Evolutionary conservation across 129 eudicot genomes (phyloP), one percentile per base, ranked within the genome.

Genomic region (Flaveria trinervia): DNA sequence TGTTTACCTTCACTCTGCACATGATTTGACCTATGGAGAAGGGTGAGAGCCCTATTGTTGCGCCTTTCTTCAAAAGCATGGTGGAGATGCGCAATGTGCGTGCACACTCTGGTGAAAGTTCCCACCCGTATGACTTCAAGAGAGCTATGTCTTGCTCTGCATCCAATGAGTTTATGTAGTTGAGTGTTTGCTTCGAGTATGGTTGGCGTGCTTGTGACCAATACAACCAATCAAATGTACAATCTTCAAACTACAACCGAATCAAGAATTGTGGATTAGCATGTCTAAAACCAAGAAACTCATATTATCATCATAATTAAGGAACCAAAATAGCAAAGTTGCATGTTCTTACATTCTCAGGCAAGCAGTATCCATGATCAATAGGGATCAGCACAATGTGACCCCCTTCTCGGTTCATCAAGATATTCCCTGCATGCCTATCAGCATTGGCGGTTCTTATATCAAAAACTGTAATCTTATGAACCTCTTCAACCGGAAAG

Each of bases 301-400:
- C 11, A 65, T 17, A 49, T 65, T 75, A 6, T 73, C 15, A 46
- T 30, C 26, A 16, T 9, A 16, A 45, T 52, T 17, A 75, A 16
- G 4, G 23, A 78, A 68, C 7, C 7, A 69, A 23, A 23, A 75
- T 59, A 49, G 15, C 50, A 73, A 52, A 54, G 74, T 30, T 0
- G 26, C 15, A 23, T n/a, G 65, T 46, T 22, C 90, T 89, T 86
- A 89, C 93, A 22, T 82, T 84, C 52, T 86, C 93, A 16, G 93
- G 90, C 85, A 89, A 89, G 85, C 88, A 86, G 77, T 89, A 89
- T 30, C 93, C 90, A 60, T 89, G 90, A 74, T 89, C 93, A 52
- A 89, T 89, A 57, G 93, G 93, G 25, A 78, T 86, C 10, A 89
- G 79, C 62, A 68, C 80, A 36, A 89, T 79, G 8, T 65, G 79